Conservation (phyloP, 805 yeast genomes). For the Saturnispora diversa region DNA sequence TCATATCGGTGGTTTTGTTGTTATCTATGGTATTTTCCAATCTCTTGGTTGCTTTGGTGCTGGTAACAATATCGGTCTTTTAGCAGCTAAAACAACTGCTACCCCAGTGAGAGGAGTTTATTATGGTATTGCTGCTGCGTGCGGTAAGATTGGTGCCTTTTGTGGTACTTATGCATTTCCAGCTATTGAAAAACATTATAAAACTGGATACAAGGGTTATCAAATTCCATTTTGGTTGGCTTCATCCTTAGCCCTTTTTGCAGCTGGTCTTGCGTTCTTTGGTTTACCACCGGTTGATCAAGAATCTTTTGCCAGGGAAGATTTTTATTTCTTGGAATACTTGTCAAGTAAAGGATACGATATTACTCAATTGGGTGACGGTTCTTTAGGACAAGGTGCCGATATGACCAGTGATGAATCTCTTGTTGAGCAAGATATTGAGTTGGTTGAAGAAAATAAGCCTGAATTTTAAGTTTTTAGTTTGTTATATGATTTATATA, state of each 20-base stretch:
- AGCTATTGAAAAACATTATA: conserved; percentile 52
- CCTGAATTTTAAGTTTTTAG: too few species aligned
- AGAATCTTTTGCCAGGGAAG: conserved; percentile 73
- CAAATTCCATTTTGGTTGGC: conserved; percentile 79
- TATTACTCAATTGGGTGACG: conserved; percentile 44
- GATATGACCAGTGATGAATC: not conserved
- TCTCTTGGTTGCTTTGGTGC: conserved; percentile 91
- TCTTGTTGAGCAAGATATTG: conserved; percentile 1
- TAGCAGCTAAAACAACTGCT: conserved; percentile 80
- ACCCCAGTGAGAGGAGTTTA: conserved; percentile 86
- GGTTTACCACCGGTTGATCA: conserved; percentile 78
- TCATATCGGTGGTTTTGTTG: conserved; percentile 71
- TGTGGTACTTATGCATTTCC: conserved; percentile 89
- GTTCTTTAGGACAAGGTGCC: conserved; percentile 13
- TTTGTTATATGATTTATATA: too few species aligned
- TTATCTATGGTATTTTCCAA: conserved; percentile 79
- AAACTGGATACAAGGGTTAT: conserved; percentile 55
- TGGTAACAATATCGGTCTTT: conserved; percentile 83
- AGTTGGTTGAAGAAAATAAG: not conserved
- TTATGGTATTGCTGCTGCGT: conserved; percentile 86
- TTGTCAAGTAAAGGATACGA: conserved; percentile 66
- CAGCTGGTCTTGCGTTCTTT: conserved; percentile 62
- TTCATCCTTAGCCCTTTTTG: conserved; percentile 63
- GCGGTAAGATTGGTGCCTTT: conserved; percentile 89
- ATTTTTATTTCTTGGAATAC: conserved; percentile 58